Evolutionary conservation across 768 basidiomycete genomes (phyloP).

Genomic region (Rubroboletus pulcherrimus): DNA sequence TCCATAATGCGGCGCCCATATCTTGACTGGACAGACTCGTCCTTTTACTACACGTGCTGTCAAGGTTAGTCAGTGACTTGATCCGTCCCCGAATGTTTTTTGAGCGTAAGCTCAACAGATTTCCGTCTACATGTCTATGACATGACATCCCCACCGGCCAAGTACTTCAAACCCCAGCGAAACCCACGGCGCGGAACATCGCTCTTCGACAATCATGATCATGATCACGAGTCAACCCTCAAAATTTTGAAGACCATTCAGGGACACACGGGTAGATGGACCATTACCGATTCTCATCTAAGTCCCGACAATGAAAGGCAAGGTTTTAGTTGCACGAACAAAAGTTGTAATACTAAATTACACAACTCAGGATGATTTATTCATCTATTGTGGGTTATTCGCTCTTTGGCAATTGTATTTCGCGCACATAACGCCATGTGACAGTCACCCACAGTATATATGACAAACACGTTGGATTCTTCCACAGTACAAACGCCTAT

Average conservation of each 20-base stretch:
- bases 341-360: constrained; percentile 1
- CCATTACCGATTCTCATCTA: constrained; percentile 91
- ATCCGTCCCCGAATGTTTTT: not conserved
- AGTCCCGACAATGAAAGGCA: constrained; percentile 86
- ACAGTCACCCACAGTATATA: constrained; percentile 70
- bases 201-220: constrained; percentile 25
- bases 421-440: constrained; percentile 1
- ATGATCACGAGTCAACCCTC: constrained; percentile 48
- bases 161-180: constrained; percentile 15
- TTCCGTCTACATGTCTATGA: constrained; percentile 89
- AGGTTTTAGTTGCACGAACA: constrained; percentile 50
- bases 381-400: constrained; percentile 64
- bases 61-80: constrained; percentile 51
- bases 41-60: constrained; percentile 91
- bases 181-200: constrained; percentile 16
- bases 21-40: constrained; percentile 54
- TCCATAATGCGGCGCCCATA: not conserved
- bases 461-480: constrained; percentile 67
- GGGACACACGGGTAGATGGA: constrained; percentile 81
- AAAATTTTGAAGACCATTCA: constrained; percentile 61
- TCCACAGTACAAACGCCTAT: constrained; percentile 62
- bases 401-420: not conserved
- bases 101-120: constrained; percentile 42
- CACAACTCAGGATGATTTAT: constrained; percentile 73
- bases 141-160: constrained; percentile 48